These are phyloP conservation scores for Phytophthora constricta DNA, from an alignment of 352 stramenopile genomes.

Conservation along the genomic window DNA sequence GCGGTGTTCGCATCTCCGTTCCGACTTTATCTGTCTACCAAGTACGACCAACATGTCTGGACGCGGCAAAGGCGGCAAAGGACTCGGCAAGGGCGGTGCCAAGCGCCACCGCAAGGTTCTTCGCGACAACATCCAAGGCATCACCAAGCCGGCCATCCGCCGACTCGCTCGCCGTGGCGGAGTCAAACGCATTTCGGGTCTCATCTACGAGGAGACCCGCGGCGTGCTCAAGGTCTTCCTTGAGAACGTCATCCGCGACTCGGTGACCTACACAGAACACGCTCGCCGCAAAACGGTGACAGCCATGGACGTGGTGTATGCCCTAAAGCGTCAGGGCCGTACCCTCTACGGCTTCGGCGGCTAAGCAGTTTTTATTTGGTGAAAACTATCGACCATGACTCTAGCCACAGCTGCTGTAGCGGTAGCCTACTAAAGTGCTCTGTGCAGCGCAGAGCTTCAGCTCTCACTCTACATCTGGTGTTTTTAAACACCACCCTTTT, in stretches of 20 bases:
- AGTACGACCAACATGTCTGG: slow-evolving; percentile 61
- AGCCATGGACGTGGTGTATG: slow-evolving; percentile 98
- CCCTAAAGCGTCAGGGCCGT: slow-evolving; percentile 96
- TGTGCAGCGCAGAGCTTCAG: not conserved
- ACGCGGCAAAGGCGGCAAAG: slow-evolving; percentile 84
- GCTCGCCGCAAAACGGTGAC: slow-evolving; percentile 97
- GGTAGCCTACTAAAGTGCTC: not conserved
- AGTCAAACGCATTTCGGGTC: slow-evolving; percentile 97
- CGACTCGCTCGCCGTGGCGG: slow-evolving; percentile 97
- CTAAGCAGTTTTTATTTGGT: too few relatives aligned
- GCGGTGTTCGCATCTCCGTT: not conserved
- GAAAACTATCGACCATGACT: too few relatives aligned
- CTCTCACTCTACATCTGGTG: not conserved
- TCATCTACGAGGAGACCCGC: slow-evolving; percentile 99
- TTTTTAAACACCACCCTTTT: not conserved
- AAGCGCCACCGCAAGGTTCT: slow-evolving; percentile 90
- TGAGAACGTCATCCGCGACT: slow-evolving; percentile 97
- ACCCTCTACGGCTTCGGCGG: slow-evolving; percentile 95
- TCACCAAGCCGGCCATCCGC: slow-evolving; percentile 96
- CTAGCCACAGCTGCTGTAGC: not conserved
- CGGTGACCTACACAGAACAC: slow-evolving; percentile 96
- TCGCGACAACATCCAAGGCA: slow-evolving; percentile 93
- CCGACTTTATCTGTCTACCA: not conserved
- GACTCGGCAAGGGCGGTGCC: slow-evolving; percentile 82
- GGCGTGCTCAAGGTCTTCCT: slow-evolving; percentile 99